Evolutionary conservation across 2,329 filamentous ascomycete species (phyloP), one percentile per base, ranked within the genome.

Genomic region (Beauveria sp.): DNA sequence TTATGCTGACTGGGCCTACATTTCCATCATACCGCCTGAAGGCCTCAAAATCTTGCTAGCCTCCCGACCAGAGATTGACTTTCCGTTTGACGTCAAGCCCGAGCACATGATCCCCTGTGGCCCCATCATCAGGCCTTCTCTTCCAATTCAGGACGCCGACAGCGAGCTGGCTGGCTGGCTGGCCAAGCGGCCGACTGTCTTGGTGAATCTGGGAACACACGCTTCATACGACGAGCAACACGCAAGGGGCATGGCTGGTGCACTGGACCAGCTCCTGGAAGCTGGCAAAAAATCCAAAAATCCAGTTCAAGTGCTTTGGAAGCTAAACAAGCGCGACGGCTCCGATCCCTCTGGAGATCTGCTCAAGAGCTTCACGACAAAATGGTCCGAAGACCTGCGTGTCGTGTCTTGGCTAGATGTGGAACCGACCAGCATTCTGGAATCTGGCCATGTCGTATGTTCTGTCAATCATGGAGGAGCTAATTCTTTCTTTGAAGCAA

Each of bases 201-300:
- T 82, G 14, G 73, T 83, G 9, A 81, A 79, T 58, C 70, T 82
- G 0, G 80, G 80, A 0, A 80, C 76, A 3, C 68, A 73, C 5
- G 68, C 74, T 26, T 64, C 65, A 4, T 70, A 67, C 50, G 62
- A 62, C 30, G 62, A 69, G 56, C 46, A 62, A 1, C 63, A 66
- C 16, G 71, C 71, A 12, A 43, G 18, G 3, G 59, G 46, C 10
- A 73, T 75, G 73, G 65, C 65, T 0, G 43, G 55, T 3, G 70
- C 68, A 1, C 42, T 74, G 9, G 46, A 58, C 55, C 18, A n/a
- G 42, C 22, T 58, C 20, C 45, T 58, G n/a, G 10, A 58, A 34
- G 24, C 9, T 5, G 55, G 10, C 8, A 28, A 58, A 1, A 49
- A 30, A 9, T 5, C 1, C n/a, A 20, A 22, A 22, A 38, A 49